These are phyloP conservation scores for Cryptococcus floricola DNA, from an alignment of 1,284 basidiomycete genomes.

Conservation along the genomic window DNA sequence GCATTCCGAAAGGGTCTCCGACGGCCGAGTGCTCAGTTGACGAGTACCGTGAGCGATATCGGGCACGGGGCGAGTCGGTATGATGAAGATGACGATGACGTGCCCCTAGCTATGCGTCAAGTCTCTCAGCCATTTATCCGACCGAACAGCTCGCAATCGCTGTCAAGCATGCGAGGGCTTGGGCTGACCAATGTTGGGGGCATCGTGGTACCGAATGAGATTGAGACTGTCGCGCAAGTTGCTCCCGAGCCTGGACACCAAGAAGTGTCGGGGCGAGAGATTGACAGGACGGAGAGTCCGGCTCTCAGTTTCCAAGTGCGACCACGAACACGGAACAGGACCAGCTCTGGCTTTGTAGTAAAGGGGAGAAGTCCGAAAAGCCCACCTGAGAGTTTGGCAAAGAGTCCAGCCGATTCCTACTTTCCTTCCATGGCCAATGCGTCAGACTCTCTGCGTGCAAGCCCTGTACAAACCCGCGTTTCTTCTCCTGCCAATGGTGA, in stretches of 20 bases:
- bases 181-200: neutral
- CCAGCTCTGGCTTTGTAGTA: constrained; percentile 10
- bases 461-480: too few relatives aligned
- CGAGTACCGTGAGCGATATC: constrained; percentile 14
- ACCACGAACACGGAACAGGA: neutral
- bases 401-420: neutral
- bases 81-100: constrained; percentile 37
- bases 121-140: neutral
- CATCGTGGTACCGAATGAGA: neutral
- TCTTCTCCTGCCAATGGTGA: too few relatives aligned
- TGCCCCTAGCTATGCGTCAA: constrained; percentile 32
- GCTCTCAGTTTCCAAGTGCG: constrained; percentile 10
- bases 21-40: constrained; percentile 26
- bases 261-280: neutral
- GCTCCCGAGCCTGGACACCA: neutral
- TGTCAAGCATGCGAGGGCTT: constrained; percentile 4
- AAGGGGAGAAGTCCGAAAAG: constrained; percentile 1
- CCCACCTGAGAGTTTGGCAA: neutral
- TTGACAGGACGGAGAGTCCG: constrained; percentile 1
- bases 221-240: neutral
- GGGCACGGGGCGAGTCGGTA: constrained; percentile 5
- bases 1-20: constrained; percentile 40
- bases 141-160: constrained; percentile 10
- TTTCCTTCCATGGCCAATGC: too few relatives aligned
- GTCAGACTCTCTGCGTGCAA: too few relatives aligned